Conservation (phyloP, 768 basidiomycete species). For the Trametes punicea region DNA sequence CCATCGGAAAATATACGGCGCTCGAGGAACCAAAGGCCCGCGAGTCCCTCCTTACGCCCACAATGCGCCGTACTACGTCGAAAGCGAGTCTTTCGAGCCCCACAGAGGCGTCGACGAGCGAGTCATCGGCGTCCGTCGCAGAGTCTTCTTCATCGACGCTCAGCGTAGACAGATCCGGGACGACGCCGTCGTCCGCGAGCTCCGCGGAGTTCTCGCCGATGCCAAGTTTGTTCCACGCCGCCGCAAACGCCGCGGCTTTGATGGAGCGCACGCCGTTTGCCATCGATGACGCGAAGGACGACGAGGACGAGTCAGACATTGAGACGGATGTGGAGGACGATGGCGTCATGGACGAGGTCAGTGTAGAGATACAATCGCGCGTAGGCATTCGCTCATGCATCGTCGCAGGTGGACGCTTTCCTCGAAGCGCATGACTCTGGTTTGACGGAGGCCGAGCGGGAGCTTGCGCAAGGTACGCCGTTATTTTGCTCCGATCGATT, state of each 20-base stretch:
- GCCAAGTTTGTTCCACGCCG: constrained; percentile 63
- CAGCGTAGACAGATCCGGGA: constrained; percentile 40
- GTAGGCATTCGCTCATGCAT: background rate
- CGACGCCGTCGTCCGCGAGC: constrained; percentile 23
- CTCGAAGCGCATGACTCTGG: constrained; percentile 91
- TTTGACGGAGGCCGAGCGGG: constrained; percentile 73
- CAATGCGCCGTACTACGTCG: constrained; percentile 56
- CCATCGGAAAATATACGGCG: constrained; percentile 81
- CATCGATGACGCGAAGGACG: constrained; percentile 92
- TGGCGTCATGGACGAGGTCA: constrained; percentile 85
- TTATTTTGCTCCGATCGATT: background rate
- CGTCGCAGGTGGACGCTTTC: constrained; percentile 79
- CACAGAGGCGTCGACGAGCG: constrained; percentile 30
- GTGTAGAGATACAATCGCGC: too few species aligned
- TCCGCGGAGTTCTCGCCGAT: constrained; percentile 46
- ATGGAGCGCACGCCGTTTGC: constrained; percentile 94
- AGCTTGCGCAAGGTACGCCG: constrained; percentile 66
- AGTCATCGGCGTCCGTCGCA: constrained; percentile 16
- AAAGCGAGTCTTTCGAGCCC: constrained; percentile 44
- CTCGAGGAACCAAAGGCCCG: constrained; percentile 86
- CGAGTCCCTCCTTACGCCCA: constrained; percentile 78
- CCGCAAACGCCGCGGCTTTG: constrained; percentile 68
- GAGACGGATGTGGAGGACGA: constrained; percentile 55
- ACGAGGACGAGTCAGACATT: constrained; percentile 62
- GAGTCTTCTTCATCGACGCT: constrained; percentile 43